phyloP scores from a whole-genome alignment of 345 rosid genomes.

The Citrus reticulata region DNA sequence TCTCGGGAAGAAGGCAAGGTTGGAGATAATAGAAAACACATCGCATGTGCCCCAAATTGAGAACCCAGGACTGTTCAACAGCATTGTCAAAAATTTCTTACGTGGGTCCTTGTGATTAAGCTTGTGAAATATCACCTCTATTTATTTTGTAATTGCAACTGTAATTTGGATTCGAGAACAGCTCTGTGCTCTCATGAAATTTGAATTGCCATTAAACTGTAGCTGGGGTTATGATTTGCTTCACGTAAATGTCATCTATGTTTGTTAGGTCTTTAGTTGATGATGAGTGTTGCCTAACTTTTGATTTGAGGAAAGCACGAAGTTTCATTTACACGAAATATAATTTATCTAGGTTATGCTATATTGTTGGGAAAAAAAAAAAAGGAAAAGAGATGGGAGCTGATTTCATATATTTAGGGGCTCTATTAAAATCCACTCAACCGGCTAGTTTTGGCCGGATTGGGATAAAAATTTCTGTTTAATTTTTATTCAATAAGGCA shows the following conservation, averaged over 20 bases:
- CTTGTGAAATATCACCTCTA: background rate
- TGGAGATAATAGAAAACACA: slow-evolving; percentile 58
- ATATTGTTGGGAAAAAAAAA: too few relatives aligned
- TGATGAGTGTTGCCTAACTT: background rate
- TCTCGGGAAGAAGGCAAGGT: slow-evolving; percentile 58
- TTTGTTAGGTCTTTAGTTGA: background rate
- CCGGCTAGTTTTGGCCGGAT: too few relatives aligned
- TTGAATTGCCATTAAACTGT: background rate
- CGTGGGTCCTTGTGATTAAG: slow-evolving; percentile 21
- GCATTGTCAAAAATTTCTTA: slow-evolving; percentile 46
- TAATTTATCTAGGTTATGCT: too few relatives aligned
- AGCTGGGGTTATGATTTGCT: background rate
- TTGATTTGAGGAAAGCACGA: background rate
- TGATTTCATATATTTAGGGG: too few relatives aligned
- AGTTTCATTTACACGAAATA: too few relatives aligned
- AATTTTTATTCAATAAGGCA: too few relatives aligned
- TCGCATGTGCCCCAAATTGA: slow-evolving; percentile 86
- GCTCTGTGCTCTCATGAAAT: background rate
- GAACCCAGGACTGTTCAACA: slow-evolving; percentile 48
- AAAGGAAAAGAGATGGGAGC: too few relatives aligned
- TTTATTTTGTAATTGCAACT: background rate
- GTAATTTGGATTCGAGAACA: background rate
- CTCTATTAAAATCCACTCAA: too few relatives aligned
- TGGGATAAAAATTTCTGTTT: too few relatives aligned
- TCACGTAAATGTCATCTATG: background rate